Evolutionary conservation across 2,329 filamentous ascomycete genomes (phyloP).

Genomic region (Penicillium hordei): DNA sequence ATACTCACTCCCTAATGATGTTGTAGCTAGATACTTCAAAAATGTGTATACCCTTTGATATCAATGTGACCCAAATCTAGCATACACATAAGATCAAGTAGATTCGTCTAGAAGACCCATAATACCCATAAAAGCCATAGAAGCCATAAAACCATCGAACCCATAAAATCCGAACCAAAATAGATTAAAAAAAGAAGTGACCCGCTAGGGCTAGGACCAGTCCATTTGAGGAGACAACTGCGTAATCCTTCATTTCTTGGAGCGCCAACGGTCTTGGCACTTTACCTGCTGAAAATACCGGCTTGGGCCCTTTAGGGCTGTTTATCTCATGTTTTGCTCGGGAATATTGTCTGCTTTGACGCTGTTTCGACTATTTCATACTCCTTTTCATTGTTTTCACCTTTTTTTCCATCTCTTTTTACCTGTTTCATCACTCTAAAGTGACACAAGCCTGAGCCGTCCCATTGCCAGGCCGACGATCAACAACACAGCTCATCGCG

Average conservation of each 20-base stretch:
- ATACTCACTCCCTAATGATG: no score
- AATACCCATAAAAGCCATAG: neutral
- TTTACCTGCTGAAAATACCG: neutral
- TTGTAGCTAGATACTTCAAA: no score
- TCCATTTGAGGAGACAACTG: neutral
- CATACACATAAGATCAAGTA: neutral
- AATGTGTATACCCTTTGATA: no score
- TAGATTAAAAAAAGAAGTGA: no score
- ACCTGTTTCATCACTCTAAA: neutral
- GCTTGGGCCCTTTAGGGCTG: neutral
- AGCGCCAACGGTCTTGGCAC: constrained; percentile 8
- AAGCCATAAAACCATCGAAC: no score
- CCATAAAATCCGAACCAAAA: no score
- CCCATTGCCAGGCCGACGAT: constrained; percentile 27
- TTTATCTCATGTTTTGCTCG: neutral
- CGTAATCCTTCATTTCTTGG: constrained; percentile 11
- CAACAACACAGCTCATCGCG: constrained; percentile 17
- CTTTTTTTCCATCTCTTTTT: neutral
- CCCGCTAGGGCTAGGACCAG: neutral
- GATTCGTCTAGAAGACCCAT: neutral
- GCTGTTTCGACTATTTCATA: neutral
- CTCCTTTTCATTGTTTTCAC: neutral
- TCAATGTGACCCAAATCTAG: neutral
- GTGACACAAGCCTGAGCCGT: neutral
- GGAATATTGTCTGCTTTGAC: neutral